Base-by-base conservation (phyloP, 2,329 filamentous ascomycete species). In the Pseudogymnoascus sp. region DNA sequence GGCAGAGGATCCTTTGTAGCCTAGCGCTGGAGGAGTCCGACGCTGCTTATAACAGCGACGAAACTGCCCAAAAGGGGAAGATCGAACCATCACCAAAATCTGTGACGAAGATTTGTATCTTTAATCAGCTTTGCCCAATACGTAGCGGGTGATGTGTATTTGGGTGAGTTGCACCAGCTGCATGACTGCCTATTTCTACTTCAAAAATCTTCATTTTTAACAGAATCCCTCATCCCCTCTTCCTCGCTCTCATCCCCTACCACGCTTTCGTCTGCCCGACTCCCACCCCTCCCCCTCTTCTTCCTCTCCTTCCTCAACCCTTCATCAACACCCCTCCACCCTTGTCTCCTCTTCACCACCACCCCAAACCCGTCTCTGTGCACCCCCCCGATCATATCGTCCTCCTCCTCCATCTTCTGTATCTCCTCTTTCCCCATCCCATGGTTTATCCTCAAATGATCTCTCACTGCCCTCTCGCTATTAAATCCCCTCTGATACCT, bases 351-450 rank as follows among this genome's bases (percentile, higher is more conserved):
- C 64, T 77, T 75, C 62, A 90, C 79, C 3, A 82, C 80, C 70
- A 78, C 77, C 68, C 91, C 68, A 69, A 88, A 91, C 0, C 87
- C 85, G 72, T 91, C 87, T 1, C 85, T 80, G 68, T 90, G 87
- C 18, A 90, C 84, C 0, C 79, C 86, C 0, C 86, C 87, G 7
- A 79, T 68, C 69, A 85, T 81, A 69, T 86, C 83, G 10, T 74
- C 69, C 69, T 85, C 81, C 64, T 80, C 82, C 69, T 78, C 81
- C 62, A 34, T 54, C 61, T 67, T 73, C 62, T 72, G 73, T 16
- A 61, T 61, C 34, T 61, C 59, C 10, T 61, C 59, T 23, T 26
- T 61, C 34, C 59, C 37, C 59, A 37, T 11, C 34, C 37, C 34
- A 68, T 85, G 83, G 11, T 77, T 70, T 5, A 74, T 69, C 64